These are phyloP conservation scores for Nicotiana attenuata DNA, from an alignment of 257 asterid species.

Conservation along the genomic window DNA sequence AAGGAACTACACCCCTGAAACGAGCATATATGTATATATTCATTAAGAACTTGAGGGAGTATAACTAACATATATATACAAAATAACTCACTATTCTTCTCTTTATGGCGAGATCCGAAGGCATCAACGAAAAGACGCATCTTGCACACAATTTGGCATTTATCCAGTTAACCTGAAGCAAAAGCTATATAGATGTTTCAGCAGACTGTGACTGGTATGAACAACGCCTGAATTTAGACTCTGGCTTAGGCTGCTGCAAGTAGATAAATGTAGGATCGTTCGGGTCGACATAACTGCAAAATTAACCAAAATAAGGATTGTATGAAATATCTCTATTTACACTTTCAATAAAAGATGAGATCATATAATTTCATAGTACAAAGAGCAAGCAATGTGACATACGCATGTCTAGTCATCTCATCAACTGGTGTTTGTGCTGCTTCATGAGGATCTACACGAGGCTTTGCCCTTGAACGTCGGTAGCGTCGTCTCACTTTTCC, in stretches of 20 bases:
- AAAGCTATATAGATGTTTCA: constrained; percentile 12
- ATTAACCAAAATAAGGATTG: background rate
- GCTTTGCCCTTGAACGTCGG: constrained; percentile 40
- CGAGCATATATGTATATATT: too few species aligned
- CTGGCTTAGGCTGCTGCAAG: constrained; percentile 85
- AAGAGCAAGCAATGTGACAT: constrained; percentile 12
- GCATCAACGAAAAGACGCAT: background rate
- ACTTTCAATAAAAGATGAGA: too few species aligned
- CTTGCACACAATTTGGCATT: background rate
- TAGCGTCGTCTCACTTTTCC: constrained; percentile 61
- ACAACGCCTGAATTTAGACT: constrained; percentile 66
- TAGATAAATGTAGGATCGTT: constrained; percentile 84
- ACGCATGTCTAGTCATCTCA: constrained; percentile 94
- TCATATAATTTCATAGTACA: background rate
- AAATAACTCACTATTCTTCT: background rate
- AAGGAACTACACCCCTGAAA: too few species aligned
- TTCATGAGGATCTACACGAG: constrained; percentile 66
- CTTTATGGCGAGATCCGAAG: background rate
- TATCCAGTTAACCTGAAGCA: background rate
- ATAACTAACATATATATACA: background rate
- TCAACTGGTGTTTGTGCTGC: constrained; percentile 88
- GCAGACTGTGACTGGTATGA: constrained; percentile 49
- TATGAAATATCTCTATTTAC: background rate
- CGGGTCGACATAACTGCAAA: constrained; percentile 88
- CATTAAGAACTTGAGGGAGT: too few species aligned